phyloP scores from a whole-genome alignment of 2,329 filamentous ascomycete species.

The Fusarium illudens region DNA sequence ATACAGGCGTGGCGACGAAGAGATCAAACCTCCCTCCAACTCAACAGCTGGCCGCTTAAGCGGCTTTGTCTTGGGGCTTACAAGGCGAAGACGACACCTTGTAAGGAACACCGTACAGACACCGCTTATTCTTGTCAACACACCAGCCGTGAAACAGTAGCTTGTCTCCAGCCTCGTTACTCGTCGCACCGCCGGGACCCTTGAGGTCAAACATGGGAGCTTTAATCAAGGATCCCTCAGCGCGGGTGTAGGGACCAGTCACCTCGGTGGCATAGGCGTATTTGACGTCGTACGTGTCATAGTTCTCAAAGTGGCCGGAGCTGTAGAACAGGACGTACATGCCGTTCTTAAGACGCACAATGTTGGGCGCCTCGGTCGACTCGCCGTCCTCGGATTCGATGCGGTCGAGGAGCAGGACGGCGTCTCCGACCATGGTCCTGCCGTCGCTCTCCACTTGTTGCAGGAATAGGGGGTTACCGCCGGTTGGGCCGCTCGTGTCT shows the following conservation, averaged over 20 bases:
- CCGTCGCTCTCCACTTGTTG: slow-evolving; percentile 15
- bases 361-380: slow-evolving; percentile 10
- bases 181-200: slow-evolving; percentile 17
- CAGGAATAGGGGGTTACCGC: slow-evolving; percentile 10
- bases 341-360: not conserved
- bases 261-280: slow-evolving; percentile 10
- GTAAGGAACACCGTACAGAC: slow-evolving; percentile 13
- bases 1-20: no score
- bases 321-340: slow-evolving; percentile 17
- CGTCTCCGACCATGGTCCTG: not conserved
- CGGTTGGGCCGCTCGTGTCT: slow-evolving; percentile 2
- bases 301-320: slow-evolving; percentile 8
- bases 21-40: no score
- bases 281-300: slow-evolving; percentile 10
- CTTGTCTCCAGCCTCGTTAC: slow-evolving; percentile 4
- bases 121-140: not conserved
- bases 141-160: slow-evolving; percentile 21
- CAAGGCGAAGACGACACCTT: no score
- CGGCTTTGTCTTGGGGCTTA: no score
- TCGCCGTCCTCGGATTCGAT: slow-evolving; percentile 4
- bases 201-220: slow-evolving; percentile 7
- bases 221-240: slow-evolving; percentile 1
- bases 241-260: slow-evolving; percentile 1
- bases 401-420: slow-evolving; percentile 9
- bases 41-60: no score